Percentiles rank a stretch among this genome's conserved stretches.
phyloP scores from a whole-genome alignment of 2,329 filamentous ascomycete species.

The Sporothrix protearum region DNA sequence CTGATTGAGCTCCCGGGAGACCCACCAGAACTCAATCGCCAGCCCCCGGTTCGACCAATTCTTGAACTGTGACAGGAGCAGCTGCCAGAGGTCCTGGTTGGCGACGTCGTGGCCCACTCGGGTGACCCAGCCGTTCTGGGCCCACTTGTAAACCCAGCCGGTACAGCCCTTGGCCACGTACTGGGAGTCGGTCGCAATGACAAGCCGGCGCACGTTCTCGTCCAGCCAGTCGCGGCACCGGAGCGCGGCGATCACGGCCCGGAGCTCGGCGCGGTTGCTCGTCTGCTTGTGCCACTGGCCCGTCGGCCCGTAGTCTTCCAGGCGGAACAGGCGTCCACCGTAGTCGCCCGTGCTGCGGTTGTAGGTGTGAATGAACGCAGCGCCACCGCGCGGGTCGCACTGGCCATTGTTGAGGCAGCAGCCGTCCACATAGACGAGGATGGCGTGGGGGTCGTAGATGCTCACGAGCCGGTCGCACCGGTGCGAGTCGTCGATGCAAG shows the following conservation, averaged over 20 bases:
- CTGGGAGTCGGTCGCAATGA: conserved; percentile 44
- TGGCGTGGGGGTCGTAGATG: not conserved
- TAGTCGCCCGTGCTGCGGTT: not conserved
- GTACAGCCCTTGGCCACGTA: conserved; percentile 45
- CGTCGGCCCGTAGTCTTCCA: not conserved
- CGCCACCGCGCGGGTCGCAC: not conserved
- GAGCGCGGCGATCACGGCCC: not conserved
- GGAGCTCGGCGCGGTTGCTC: not conserved
- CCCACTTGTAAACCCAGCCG: conserved; percentile 41
- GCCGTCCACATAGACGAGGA: not conserved
- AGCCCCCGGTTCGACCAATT: conserved; percentile 26
- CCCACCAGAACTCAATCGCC: conserved; percentile 33
- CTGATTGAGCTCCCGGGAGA: conserved; percentile 22
- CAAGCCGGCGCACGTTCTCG: not conserved
- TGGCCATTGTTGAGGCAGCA: not conserved
- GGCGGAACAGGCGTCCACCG: not conserved
- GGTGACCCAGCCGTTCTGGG: conserved; percentile 38
- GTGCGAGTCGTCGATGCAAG: not conserved
- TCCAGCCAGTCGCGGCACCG: not conserved
- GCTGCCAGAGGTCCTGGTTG: conserved; percentile 46
- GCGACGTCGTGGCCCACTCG: conserved; percentile 30
- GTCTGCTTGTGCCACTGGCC: not conserved
- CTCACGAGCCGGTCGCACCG: not conserved
- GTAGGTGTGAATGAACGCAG: not conserved
- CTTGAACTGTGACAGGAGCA: not conserved